Conservation (phyloP, 257 asterid species). For the Capsicum chinense region DNA sequence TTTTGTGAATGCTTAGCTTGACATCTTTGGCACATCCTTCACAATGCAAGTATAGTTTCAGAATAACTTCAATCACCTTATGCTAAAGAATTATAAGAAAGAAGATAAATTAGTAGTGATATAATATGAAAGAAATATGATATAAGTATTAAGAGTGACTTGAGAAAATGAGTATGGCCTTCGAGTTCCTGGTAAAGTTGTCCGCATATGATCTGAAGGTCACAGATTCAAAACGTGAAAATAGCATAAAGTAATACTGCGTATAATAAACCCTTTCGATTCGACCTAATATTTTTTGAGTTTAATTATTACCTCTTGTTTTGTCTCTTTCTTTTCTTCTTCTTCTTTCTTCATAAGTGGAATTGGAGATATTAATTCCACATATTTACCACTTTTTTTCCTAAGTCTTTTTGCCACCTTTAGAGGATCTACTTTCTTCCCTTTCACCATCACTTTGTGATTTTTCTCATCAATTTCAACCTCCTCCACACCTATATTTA, state of each 20-base stretch:
- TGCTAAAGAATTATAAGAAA: conserved; percentile 26
- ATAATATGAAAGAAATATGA: too few relatives aligned
- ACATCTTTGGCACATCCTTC: conserved; percentile 72
- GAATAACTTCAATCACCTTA: conserved; percentile 50
- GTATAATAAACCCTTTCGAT: too few relatives aligned
- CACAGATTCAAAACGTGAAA: too few relatives aligned
- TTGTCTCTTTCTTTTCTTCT: conserved; percentile 42
- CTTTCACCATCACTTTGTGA: conserved; percentile 57
- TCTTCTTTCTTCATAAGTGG: conserved; percentile 34
- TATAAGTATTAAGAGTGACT: too few relatives aligned
- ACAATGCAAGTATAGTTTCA: conserved; percentile 67
- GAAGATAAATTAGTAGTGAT: background rate
- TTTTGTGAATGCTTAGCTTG: conserved; percentile 55
- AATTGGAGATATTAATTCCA: conserved; percentile 59
- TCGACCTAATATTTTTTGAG: too few relatives aligned
- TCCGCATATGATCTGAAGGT: too few relatives aligned
- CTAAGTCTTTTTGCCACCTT: conserved; percentile 60
- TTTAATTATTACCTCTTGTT: conserved; percentile 39
- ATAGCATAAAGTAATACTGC: too few relatives aligned
- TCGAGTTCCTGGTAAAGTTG: too few relatives aligned
- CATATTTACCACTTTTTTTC: conserved; percentile 66
- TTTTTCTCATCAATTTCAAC: conserved; percentile 58
- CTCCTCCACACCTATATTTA: conserved; percentile 58
- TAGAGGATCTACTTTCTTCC: conserved; percentile 58
- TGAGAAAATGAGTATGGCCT: too few relatives aligned